These are phyloP conservation scores for Solioccasus polychromus DNA, from an alignment of 768 basidiomycete species.

Conservation along the genomic window DNA sequence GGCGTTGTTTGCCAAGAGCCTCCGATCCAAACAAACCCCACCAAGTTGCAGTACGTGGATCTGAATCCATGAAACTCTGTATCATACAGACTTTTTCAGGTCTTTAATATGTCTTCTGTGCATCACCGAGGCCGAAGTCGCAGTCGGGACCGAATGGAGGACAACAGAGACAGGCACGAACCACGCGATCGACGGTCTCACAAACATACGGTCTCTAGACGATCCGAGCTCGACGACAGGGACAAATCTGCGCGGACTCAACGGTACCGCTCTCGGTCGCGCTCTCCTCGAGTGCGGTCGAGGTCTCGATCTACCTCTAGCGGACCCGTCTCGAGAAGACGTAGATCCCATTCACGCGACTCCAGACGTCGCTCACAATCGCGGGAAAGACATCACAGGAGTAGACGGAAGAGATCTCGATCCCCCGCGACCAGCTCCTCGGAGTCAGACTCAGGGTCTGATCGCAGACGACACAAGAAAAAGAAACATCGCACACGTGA, in stretches of 20 bases:
- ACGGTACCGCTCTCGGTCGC: slow-evolving; percentile 21
- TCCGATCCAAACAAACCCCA: slow-evolving; percentile 30
- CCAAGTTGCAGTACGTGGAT: neutral
- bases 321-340: slow-evolving; percentile 13
- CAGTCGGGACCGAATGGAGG: slow-evolving; percentile 21
- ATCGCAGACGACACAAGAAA: slow-evolving; percentile 39
- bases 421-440: slow-evolving; percentile 43
- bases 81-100: neutral
- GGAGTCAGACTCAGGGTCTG: slow-evolving; percentile 31
- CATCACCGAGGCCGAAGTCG: slow-evolving; percentile 22
- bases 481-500: slow-evolving; percentile 46
- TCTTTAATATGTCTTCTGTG: slow-evolving; percentile 18
- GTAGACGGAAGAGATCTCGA: slow-evolving; percentile 31
- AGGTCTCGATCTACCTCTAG: slow-evolving; percentile 27
- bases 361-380: slow-evolving; percentile 35
- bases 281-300: slow-evolving; percentile 19
- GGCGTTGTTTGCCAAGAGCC: slow-evolving; percentile 27
- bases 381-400: slow-evolving; percentile 24
- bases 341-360: slow-evolving; percentile 21
- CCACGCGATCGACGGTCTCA: slow-evolving; percentile 19
- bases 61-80: no score
- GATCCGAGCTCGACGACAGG: slow-evolving; percentile 8
- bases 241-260: slow-evolving; percentile 4
- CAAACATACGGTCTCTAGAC: slow-evolving; percentile 13
- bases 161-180: slow-evolving; percentile 15